Evolutionary conservation across 192 early-diverging fungal species (phyloP).

Genomic region (Umbelopsis sp.): DNA sequence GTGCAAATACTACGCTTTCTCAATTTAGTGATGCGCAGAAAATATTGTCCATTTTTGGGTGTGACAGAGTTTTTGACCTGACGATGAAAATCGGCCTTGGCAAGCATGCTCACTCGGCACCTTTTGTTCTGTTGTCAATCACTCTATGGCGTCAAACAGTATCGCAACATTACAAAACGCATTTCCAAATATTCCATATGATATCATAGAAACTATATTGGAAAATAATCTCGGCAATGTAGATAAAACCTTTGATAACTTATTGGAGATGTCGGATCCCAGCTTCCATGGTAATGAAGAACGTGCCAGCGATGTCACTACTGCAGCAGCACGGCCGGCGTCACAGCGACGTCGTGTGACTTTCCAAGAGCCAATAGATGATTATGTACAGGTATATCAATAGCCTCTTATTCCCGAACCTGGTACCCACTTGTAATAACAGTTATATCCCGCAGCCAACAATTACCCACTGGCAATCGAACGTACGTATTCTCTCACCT

Average conservation of each 20-base stretch:
- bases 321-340: background rate
- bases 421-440: background rate
- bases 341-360: background rate
- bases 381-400: background rate
- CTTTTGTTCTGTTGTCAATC: background rate
- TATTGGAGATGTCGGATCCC: constrained; percentile 12
- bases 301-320: background rate
- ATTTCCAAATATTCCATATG: background rate
- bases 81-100: background rate
- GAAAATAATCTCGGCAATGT: constrained; percentile 12
- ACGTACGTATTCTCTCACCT: background rate
- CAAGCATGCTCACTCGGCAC: background rate
- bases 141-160: background rate
- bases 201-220: constrained; percentile 5
- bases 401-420: too few species aligned
- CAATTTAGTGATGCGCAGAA: too few species aligned
- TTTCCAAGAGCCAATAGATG: background rate
- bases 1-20: too few species aligned
- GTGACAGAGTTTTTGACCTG: background rate
- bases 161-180: background rate
- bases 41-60: background rate
- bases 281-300: background rate
- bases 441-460: background rate
- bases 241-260: constrained; percentile 1
- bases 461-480: background rate